These are phyloP conservation scores for Colletotrichum kahawae DNA, from an alignment of 2,329 filamentous ascomycete genomes.

Conservation along the genomic window DNA sequence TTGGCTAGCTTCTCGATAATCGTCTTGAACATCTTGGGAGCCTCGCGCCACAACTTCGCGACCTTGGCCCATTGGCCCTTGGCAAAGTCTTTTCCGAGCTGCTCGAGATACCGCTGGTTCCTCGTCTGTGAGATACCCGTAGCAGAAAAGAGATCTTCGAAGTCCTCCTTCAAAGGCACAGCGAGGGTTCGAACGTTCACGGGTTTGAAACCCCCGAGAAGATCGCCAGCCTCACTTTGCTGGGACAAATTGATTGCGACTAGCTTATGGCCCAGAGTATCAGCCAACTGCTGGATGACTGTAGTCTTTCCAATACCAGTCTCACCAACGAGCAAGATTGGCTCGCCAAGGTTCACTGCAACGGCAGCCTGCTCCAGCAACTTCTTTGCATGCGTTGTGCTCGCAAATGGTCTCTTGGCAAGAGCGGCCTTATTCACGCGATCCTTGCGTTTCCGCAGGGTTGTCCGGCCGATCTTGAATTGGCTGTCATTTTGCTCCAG, in stretches of 20 bases:
- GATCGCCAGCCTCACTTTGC: constrained; percentile 95
- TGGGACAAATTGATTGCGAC: constrained; percentile 96
- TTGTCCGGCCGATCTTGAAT: constrained; percentile 70
- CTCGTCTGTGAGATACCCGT: constrained; percentile 86
- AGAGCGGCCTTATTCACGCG: constrained; percentile 54
- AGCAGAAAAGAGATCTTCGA: constrained; percentile 84
- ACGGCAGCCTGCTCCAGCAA: constrained; percentile 88
- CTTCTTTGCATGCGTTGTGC: constrained; percentile 82
- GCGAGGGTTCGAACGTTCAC: constrained; percentile 88
- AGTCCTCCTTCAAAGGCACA: constrained; percentile 90
- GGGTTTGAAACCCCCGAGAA: constrained; percentile 95
- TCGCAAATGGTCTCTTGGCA: constrained; percentile 77
- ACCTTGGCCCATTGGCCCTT: constrained; percentile 88
- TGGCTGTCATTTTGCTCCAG: constrained; percentile 66
- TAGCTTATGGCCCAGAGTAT: constrained; percentile 82
- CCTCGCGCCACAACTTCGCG: constrained; percentile 86
- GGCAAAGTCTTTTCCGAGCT: constrained; percentile 78
- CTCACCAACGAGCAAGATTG: constrained; percentile 93
- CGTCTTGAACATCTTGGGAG: constrained; percentile 83
- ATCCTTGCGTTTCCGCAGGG: constrained; percentile 61
- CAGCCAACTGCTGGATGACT: constrained; percentile 89
- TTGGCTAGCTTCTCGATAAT: constrained; percentile 63
- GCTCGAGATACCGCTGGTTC: constrained; percentile 85
- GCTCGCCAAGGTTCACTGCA: constrained; percentile 83
- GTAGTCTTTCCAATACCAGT: constrained; percentile 99